Evolutionary conservation across 1,284 basidiomycete species (phyloP), one percentile per base, ranked within the genome.

Genomic region (Ustanciosporium gigantosporum): DNA sequence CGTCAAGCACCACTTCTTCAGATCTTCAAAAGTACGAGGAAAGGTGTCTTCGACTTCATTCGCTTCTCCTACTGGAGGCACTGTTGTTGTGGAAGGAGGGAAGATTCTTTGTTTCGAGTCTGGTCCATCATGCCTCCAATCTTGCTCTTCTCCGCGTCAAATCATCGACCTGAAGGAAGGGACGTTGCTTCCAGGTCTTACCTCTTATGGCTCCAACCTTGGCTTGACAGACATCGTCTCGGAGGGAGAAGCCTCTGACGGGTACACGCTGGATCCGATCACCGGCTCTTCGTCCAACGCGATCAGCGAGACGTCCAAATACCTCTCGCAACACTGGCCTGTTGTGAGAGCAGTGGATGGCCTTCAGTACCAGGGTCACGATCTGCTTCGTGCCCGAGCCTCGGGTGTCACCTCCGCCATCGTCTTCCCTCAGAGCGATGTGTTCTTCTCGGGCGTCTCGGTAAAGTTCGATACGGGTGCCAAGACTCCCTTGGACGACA

Each of bases 351-450:
- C 71, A 4, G 69, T 52, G 2, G 73, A 75, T 32, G 71, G 67
- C 2, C 41, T 75, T 9, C 56, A 65, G 25, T 70, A 46, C 31
- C 69, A 67, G 13, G 69, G 69, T 0, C 59, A 75, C 40, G 71
- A 73, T 37, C 38, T 74, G 36, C 34, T 57, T 9, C 56, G 61
- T 6, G 82, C 81, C 5, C 79, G 82, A 39, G 78, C 79, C 23
- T 73, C 78, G 14, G 83, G 83, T n/a, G 81, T 91, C 14, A 85
- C 86, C 0, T 84, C 85, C 1, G 87, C 85, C 4, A 79, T 82
- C 25, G 75, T 77, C 3, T 73, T 73, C 62, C 84, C 80, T 1
- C 46, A 45, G 14, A 45, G 50, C 3, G 60, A 67, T n/a, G 71
- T 83, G 79, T 66, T 78, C 69, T 42, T 87, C 71, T 80, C 82